phyloP scores from a whole-genome alignment of 495 filamentous ascomycete genomes.

The Aspergillus homomorphus region DNA sequence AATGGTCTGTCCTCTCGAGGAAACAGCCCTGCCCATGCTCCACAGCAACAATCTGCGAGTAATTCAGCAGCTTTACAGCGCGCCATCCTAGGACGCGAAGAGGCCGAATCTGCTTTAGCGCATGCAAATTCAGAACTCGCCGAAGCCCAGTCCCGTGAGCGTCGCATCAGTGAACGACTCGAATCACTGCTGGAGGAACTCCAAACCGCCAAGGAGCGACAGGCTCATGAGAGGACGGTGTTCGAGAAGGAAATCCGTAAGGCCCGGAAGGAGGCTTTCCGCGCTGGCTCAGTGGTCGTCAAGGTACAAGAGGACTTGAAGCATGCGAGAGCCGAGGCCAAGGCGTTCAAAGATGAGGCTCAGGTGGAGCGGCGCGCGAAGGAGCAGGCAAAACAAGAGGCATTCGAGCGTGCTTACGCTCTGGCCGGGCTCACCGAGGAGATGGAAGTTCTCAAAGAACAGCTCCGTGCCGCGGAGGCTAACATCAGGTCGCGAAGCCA shows the following conservation, averaged over 20 bases:
- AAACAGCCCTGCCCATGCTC: slow-evolving; percentile 57
- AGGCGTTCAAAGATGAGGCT: slow-evolving; percentile 51
- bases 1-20: slow-evolving; percentile 62
- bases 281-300: slow-evolving; percentile 69
- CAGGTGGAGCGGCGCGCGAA: slow-evolving; percentile 47
- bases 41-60: slow-evolving; percentile 28
- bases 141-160: slow-evolving; percentile 69
- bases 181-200: slow-evolving; percentile 79
- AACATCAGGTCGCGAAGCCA: slow-evolving; percentile 42
- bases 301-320: slow-evolving; percentile 84
- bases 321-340: slow-evolving; percentile 53
- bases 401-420: slow-evolving; percentile 70
- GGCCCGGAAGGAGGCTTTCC: slow-evolving; percentile 82
- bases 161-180: slow-evolving; percentile 70
- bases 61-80: slow-evolving; percentile 72
- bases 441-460: slow-evolving; percentile 59
- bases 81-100: slow-evolving; percentile 79
- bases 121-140: slow-evolving; percentile 63
- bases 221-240: slow-evolving; percentile 65
- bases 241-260: slow-evolving; percentile 85
- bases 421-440: slow-evolving; percentile 74
- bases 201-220: slow-evolving; percentile 68
- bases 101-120: slow-evolving; percentile 57
- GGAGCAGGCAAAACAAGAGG: slow-evolving; percentile 67
- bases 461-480: slow-evolving; percentile 63